A percentile compares a stretch with the other conserved stretches of the same genome.
Conservation (phyloP, 345 rosid genomes). For the Aethionema arabicum region DNA sequence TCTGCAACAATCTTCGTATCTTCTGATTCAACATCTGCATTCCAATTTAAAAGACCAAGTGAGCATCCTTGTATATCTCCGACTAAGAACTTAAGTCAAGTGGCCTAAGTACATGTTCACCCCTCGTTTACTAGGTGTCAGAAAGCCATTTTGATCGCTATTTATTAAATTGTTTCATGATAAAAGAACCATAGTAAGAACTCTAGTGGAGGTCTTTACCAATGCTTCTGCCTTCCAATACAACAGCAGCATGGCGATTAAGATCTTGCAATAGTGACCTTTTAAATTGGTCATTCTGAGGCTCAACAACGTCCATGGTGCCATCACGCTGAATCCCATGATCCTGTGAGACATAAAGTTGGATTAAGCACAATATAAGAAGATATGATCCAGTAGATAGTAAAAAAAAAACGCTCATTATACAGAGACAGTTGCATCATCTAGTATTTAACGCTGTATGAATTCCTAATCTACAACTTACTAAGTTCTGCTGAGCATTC, state of each 20-base stretch:
- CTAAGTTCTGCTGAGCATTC: not conserved
- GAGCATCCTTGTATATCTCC: constrained; percentile 20
- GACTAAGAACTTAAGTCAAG: not conserved
- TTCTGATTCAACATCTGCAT: constrained; percentile 66
- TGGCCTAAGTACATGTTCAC: constrained; percentile 16
- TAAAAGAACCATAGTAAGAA: constrained; percentile 1
- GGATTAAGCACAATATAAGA: constrained; percentile 2
- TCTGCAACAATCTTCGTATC: constrained; percentile 81
- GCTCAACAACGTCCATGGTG: constrained; percentile 53
- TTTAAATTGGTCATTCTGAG: constrained; percentile 49
- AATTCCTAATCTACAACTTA: constrained; percentile 9
- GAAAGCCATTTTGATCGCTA: not conserved
- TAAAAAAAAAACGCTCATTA: not conserved
- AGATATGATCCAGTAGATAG: not conserved
- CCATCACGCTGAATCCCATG: constrained; percentile 80
- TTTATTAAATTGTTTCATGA: not conserved
- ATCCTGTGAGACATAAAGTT: constrained; percentile 48
- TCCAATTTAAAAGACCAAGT: constrained; percentile 29
- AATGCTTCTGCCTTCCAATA: constrained; percentile 79
- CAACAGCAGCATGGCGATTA: constrained; percentile 88
- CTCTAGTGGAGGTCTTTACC: constrained; percentile 44
- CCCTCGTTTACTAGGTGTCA: constrained; percentile 5
- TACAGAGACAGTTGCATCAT: constrained; percentile 2
- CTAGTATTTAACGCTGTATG: not conserved
- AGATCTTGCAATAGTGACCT: constrained; percentile 81